Evolutionary conservation across 2,329 filamentous ascomycete species (phyloP).

Genomic region (Aspergillus sp.): DNA sequence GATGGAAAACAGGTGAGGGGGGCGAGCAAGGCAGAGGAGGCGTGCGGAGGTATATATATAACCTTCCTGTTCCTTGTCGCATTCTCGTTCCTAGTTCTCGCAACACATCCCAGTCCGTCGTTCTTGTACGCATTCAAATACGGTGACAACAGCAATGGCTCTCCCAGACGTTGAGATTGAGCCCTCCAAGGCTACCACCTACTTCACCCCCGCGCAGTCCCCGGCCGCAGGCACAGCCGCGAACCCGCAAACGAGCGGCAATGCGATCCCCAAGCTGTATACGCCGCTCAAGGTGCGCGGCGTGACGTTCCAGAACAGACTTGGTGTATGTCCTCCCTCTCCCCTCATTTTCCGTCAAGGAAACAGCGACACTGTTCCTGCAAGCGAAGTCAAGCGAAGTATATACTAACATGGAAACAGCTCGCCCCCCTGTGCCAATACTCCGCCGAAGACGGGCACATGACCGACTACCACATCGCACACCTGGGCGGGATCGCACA

Average conservation of each 20-base stretch:
- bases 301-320: slow-evolving; percentile 59
- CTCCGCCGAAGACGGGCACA: slow-evolving; percentile 69
- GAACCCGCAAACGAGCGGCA: slow-evolving; percentile 47
- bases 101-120: not conserved
- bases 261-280: slow-evolving; percentile 59
- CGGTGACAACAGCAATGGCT: not conserved
- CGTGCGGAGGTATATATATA: not conserved
- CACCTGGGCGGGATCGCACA: slow-evolving; percentile 79
- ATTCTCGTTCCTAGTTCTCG: not conserved
- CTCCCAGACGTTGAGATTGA: slow-evolving; percentile 40
- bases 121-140: not conserved
- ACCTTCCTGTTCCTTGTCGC: not conserved
- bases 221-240: slow-evolving; percentile 45
- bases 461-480: slow-evolving; percentile 79
- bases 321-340: slow-evolving; percentile 17
- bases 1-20: not conserved
- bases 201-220: slow-evolving; percentile 44
- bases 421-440: slow-evolving; percentile 63
- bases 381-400: too few species aligned
- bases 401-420: not conserved
- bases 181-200: slow-evolving; percentile 47
- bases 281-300: slow-evolving; percentile 62
- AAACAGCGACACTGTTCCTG: too few species aligned
- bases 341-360: not conserved
- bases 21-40: too few species aligned